Evolutionary conservation across 2,329 filamentous ascomycete species (phyloP).

Genomic region (Penicillium sp.): DNA sequence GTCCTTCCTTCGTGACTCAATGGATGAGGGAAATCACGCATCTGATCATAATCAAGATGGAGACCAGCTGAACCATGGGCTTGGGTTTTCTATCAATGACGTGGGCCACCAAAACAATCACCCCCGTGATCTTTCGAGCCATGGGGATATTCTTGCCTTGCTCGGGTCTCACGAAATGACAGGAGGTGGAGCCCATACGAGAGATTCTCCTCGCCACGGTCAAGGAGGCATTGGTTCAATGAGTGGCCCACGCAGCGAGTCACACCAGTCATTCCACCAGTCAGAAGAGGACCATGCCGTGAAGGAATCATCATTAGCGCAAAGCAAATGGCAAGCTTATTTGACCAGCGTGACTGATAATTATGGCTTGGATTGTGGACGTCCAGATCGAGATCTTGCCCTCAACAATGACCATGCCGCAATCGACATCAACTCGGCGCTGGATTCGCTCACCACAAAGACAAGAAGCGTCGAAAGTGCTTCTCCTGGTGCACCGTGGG

Average conservation of each 20-base stretch:
- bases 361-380: conserved; percentile 74
- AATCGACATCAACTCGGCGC: conserved; percentile 56
- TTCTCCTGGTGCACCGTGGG: background rate
- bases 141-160: conserved; percentile 7
- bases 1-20: conserved; percentile 39
- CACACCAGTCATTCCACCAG: conserved; percentile 3
- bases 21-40: conserved; percentile 44
- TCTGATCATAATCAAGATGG: conserved; percentile 9
- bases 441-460: conserved; percentile 33
- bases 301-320: conserved; percentile 22
- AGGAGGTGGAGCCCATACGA: background rate
- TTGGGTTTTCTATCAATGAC: conserved; percentile 4
- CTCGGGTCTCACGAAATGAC: conserved; percentile 11
- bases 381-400: conserved; percentile 70
- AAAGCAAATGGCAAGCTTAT: conserved; percentile 37
- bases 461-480: conserved; percentile 2
- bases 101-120: background rate
- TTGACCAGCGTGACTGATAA: conserved; percentile 41
- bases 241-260: conserved; percentile 5
- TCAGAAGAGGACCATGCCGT: conserved; percentile 8
- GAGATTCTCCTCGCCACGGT: conserved; percentile 6
- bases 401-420: conserved; percentile 73
- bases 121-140: conserved; percentile 1
- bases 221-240: background rate
- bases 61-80: conserved; percentile 7